Evolutionary conservation across 108 stramenopile species (phyloP).

Genomic region (Fistulifera solaris): DNA sequence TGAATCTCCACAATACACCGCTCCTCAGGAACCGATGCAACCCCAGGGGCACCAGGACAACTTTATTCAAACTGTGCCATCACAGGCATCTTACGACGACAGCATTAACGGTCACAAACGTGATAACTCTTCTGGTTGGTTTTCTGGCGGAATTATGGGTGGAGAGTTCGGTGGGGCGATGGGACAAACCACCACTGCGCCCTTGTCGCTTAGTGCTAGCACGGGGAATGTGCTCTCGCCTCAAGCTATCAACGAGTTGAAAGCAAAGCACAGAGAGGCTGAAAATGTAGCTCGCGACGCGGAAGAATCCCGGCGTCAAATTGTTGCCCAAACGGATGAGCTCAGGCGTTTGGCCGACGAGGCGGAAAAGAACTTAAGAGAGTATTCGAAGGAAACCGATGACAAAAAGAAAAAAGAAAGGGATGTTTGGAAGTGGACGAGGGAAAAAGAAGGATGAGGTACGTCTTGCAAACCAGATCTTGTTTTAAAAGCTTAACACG

Average conservation of each 20-base stretch:
- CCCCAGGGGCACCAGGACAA: background rate
- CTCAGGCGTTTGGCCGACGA: constrained; percentile 48
- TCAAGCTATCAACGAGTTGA: constrained; percentile 14
- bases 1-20: too few species aligned
- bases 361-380: constrained; percentile 40
- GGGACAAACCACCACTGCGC: background rate
- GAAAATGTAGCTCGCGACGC: constrained; percentile 46
- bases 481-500: too few species aligned
- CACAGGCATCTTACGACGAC: background rate
- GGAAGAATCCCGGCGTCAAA: constrained; percentile 28
- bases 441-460: constrained; percentile 47
- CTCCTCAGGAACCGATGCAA: background rate
- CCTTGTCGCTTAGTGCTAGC: background rate
- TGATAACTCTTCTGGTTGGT: background rate
- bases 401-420: constrained; percentile 50
- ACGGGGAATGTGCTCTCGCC: background rate
- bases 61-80: constrained; percentile 3
- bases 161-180: background rate
- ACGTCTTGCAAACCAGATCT: constrained; percentile 3
- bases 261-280: constrained; percentile 37
- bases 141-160: background rate
- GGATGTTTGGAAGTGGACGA: constrained; percentile 35
- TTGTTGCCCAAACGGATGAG: constrained; percentile 40
- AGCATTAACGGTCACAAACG: too few species aligned
- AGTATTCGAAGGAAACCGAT: constrained; percentile 16